These are phyloP conservation scores for Cladosporium sp. DNA, from an alignment of 2,329 filamentous ascomycete species.

Conservation along the genomic window DNA sequence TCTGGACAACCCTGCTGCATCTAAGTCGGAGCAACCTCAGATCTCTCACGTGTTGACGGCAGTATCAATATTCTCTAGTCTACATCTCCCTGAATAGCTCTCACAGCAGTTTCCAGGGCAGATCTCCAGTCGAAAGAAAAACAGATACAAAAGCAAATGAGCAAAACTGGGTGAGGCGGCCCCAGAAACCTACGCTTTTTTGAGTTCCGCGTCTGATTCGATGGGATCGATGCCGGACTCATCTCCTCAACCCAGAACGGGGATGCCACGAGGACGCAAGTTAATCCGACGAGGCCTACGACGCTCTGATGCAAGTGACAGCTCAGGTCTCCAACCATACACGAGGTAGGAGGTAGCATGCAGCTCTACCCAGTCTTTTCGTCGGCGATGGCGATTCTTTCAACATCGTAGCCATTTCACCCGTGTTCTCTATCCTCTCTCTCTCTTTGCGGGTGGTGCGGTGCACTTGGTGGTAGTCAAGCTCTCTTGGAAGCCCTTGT, in stretches of 20 bases:
- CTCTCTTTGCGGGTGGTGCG: not conserved
- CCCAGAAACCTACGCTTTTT: not conserved
- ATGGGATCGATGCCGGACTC: not conserved
- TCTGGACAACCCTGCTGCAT: not conserved
- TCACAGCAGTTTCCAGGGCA: not conserved
- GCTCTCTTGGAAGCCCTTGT: not conserved
- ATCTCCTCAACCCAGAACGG: not conserved
- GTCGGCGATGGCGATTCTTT: not conserved
- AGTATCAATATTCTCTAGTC: not conserved
- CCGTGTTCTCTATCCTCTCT: not conserved
- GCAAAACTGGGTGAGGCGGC: not conserved
- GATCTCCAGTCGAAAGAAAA: no score
- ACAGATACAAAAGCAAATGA: no score
- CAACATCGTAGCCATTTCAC: not conserved
- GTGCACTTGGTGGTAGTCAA: not conserved
- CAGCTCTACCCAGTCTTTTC: no score
- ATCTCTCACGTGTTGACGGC: not conserved
- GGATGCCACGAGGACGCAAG: not conserved
- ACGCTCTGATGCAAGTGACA: not conserved
- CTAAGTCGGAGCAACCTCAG: not conserved
- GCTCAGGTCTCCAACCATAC: not conserved
- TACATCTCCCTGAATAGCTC: not conserved
- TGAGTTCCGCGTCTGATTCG: not conserved
- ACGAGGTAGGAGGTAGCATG: no score
- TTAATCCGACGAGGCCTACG: not conserved